Percentiles rank a stretch among this genome's conserved stretches.
phyloP scores from a whole-genome alignment of 1,284 basidiomycete species.

The Bjerkandera adusta region DNA sequence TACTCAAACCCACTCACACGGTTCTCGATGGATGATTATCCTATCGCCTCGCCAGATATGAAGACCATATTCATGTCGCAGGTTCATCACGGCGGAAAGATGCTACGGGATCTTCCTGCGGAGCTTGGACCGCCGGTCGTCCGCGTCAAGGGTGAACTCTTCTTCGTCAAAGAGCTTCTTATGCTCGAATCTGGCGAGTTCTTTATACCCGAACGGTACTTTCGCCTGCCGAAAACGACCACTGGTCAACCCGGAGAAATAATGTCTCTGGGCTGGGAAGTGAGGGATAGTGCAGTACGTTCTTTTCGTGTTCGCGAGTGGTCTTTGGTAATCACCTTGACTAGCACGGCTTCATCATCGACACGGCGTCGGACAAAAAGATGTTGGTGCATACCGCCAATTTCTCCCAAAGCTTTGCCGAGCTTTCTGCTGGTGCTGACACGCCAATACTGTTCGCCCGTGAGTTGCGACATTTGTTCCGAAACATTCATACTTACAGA shows the following conservation, averaged over 20 bases:
- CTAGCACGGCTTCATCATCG: background rate
- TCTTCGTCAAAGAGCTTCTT: slow-evolving; percentile 26
- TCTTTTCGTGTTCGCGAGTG: background rate
- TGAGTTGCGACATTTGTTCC: background rate
- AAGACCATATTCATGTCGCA: slow-evolving; percentile 21
- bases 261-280: background rate
- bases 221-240: background rate
- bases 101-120: slow-evolving; percentile 22
- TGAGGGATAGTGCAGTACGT: background rate
- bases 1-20: slow-evolving; percentile 26
- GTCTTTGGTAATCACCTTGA: background rate
- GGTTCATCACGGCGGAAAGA: slow-evolving; percentile 25
- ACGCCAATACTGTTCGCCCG: background rate
- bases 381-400: background rate
- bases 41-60: slow-evolving; percentile 30
- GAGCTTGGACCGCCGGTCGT: slow-evolving; percentile 18
- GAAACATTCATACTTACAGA: background rate
- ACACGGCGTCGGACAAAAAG: background rate
- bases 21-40: slow-evolving; percentile 22
- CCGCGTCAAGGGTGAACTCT: slow-evolving; percentile 16
- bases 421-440: too few species aligned
- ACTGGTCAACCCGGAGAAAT: background rate
- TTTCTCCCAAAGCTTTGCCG: background rate
- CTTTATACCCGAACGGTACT: slow-evolving; percentile 25
- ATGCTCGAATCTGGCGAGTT: slow-evolving; percentile 15